These are phyloP conservation scores for Vanrija pseudolonga DNA, from an alignment of 1,284 basidiomycete species.

Conservation along the genomic window DNA sequence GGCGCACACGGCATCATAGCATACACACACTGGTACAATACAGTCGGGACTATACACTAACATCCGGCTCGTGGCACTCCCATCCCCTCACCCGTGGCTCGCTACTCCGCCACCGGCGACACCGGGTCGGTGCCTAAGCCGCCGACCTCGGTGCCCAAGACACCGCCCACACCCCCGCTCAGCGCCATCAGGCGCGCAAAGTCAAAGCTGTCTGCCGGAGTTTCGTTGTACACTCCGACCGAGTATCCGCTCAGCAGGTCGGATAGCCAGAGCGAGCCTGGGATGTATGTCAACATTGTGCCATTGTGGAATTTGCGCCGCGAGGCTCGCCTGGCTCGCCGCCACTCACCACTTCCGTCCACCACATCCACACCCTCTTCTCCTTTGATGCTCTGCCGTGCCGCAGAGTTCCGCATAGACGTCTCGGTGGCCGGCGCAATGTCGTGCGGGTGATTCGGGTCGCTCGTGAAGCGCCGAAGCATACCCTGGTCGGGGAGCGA, in stretches of 20 bases:
- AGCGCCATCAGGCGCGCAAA: constrained; percentile 41
- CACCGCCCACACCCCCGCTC: no score
- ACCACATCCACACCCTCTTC: background rate
- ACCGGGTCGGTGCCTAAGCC: no score
- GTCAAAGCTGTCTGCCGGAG: constrained; percentile 46
- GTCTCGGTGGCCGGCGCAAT: constrained; percentile 49
- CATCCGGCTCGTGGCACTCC: no score
- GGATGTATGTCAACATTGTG: background rate
- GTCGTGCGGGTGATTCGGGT: constrained; percentile 44
- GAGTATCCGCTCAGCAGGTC: constrained; percentile 47
- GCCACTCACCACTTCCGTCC: background rate
- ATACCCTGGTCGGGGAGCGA: constrained; percentile 50
- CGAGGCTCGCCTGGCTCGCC: no score
- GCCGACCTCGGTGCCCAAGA: background rate
- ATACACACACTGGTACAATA: no score
- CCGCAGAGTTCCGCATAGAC: constrained; percentile 44
- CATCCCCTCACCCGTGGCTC: no score
- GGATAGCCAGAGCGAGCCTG: constrained; percentile 37
- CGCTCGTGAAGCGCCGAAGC: constrained; percentile 45
- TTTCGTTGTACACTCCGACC: constrained; percentile 47
- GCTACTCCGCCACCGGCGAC: no score
- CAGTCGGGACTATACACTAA: no score
- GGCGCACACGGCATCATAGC: no score
- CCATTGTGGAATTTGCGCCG: no score
- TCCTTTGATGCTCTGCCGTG: constrained; percentile 20